Percentiles rank a stretch among this genome's conserved stretches.
Evolutionary conservation across 2,329 filamentous ascomycete species (phyloP).

Genomic region (Penicillium nordicum): DNA sequence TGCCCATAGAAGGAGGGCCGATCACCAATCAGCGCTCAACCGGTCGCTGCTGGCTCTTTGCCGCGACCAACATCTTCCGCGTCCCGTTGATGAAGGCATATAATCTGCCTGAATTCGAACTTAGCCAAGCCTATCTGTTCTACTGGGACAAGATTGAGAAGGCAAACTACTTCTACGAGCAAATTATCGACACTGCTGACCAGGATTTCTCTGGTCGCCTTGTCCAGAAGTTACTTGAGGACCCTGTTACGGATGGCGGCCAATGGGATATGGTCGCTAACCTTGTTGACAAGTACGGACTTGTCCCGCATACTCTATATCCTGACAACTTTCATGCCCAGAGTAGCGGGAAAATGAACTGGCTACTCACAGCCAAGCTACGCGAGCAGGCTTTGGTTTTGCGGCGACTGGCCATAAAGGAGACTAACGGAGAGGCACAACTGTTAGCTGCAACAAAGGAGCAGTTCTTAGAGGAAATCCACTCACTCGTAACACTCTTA

Average conservation of each 20-base stretch:
- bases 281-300: background rate
- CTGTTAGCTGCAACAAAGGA: too few species aligned
- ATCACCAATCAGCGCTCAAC: background rate
- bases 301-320: background rate
- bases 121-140: background rate
- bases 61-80: background rate
- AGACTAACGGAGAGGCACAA: too few species aligned
- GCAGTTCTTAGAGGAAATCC: too few species aligned
- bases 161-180: background rate
- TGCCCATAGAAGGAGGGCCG: background rate
- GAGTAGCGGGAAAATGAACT: background rate
- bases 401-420: background rate
- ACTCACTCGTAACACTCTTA: too few species aligned
- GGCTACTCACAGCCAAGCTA: background rate
- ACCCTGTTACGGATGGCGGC: background rate
- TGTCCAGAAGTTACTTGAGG: background rate
- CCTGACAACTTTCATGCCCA: background rate
- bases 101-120: background rate
- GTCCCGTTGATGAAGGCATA: background rate
- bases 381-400: background rate
- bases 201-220: background rate
- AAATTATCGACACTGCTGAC: background rate
- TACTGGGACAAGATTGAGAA: background rate
- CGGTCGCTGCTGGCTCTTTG: background rate
- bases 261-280: background rate